Conservation (phyloP, 2,329 filamentous ascomycete genomes). For the Colletotrichum sp. region DNA sequence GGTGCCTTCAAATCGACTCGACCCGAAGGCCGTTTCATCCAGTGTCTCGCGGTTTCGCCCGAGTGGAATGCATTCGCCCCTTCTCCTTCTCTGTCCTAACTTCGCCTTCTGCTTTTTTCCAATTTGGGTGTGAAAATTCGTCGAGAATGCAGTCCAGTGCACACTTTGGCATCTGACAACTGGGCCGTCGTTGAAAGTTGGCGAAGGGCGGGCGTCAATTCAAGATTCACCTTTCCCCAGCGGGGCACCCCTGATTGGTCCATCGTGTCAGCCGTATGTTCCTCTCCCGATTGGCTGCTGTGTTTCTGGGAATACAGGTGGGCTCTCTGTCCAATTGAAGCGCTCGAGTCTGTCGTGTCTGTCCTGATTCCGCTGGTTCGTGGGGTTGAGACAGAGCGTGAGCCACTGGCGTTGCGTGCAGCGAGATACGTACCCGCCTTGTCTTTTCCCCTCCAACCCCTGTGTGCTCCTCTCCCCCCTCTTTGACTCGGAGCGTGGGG, state of each 20-base stretch:
- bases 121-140: not conserved
- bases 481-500: not conserved
- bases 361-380: not conserved
- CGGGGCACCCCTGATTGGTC: slow-evolving; percentile 1
- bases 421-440: not conserved
- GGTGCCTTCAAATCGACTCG: not conserved
- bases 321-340: not conserved
- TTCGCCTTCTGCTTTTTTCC: not conserved
- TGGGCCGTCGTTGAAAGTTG: not conserved
- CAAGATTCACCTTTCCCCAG: slow-evolving; percentile 15
- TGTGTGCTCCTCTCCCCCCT: not conserved
- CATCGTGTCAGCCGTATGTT: slow-evolving; percentile 1
- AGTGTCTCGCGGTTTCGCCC: slow-evolving; percentile 15
- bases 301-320: not conserved
- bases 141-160: not conserved
- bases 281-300: slow-evolving; percentile 12
- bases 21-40: slow-evolving; percentile 6
- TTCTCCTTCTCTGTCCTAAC: not conserved
- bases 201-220: slow-evolving; percentile 5
- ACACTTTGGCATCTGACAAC: not conserved
- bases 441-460: not conserved
- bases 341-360: not conserved
- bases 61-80: not conserved
- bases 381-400: not conserved
- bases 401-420: not conserved